phyloP scores from a whole-genome alignment of 2,329 filamentous ascomycete genomes.

The Aspergillus texensis region DNA sequence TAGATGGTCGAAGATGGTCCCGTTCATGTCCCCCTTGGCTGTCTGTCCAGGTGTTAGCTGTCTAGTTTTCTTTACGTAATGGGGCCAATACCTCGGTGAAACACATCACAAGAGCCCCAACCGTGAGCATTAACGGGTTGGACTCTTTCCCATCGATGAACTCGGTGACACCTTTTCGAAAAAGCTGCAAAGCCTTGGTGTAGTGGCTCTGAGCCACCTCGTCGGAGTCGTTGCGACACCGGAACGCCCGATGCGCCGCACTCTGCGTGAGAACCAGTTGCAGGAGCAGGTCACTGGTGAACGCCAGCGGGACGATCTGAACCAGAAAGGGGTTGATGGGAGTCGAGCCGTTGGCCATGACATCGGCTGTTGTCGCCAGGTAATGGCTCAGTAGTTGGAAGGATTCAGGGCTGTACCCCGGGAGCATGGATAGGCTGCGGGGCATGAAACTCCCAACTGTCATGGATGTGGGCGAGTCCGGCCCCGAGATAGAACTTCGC shows the following conservation, averaged over 20 bases:
- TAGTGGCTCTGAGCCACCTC: slow-evolving; percentile 34
- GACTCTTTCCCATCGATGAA: slow-evolving; percentile 35
- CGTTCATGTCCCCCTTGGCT: slow-evolving; percentile 49
- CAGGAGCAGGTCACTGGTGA: slow-evolving; percentile 49
- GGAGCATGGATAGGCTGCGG: slow-evolving; percentile 31
- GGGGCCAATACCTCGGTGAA: slow-evolving; percentile 47
- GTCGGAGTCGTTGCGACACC: slow-evolving; percentile 31
- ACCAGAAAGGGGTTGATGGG: slow-evolving; percentile 51
- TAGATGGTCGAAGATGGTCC: slow-evolving; percentile 52
- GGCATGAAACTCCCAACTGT: slow-evolving; percentile 25
- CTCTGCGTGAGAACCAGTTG: slow-evolving; percentile 52
- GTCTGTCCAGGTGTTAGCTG: slow-evolving; percentile 32
- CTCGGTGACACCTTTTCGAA: slow-evolving; percentile 31
- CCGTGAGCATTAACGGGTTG: slow-evolving; percentile 43
- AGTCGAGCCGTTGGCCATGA: slow-evolving; percentile 54
- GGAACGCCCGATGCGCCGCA: slow-evolving; percentile 35
- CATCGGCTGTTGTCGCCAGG: slow-evolving; percentile 47
- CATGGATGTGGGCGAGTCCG: slow-evolving; percentile 7
- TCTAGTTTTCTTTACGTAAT: background rate
- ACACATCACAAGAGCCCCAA: slow-evolving; percentile 51
- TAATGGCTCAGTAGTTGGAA: slow-evolving; percentile 51
- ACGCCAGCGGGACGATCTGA: slow-evolving; percentile 51
- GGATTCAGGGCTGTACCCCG: slow-evolving; percentile 31
- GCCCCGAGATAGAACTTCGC: background rate
- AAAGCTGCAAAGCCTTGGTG: slow-evolving; percentile 32